phyloP scores from a whole-genome alignment of 2,329 filamentous ascomycete genomes.

The Venturia asperata region DNA sequence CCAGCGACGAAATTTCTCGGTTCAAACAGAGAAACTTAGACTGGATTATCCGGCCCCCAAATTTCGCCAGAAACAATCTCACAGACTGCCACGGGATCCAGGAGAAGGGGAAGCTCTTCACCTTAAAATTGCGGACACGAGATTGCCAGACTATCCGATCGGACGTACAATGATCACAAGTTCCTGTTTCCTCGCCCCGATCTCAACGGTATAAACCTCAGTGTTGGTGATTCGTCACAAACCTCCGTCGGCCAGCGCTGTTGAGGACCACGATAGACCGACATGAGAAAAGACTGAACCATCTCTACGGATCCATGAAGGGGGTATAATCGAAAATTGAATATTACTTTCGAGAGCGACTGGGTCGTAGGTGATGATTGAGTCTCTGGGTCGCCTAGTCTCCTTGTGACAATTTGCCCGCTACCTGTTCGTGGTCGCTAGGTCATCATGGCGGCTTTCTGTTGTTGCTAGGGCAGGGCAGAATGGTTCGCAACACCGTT shows the following conservation, averaged over 20 bases:
- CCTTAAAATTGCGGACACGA: neutral
- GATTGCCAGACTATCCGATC: constrained; percentile 16
- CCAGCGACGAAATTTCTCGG: neutral
- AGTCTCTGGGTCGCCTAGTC: constrained; percentile 2
- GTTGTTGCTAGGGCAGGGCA: constrained; percentile 13
- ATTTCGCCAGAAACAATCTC: neutral
- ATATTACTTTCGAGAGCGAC: constrained; percentile 1
- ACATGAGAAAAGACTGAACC: neutral
- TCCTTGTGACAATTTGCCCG: constrained; percentile 4
- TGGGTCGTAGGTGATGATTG: constrained; percentile 11
- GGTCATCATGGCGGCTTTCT: constrained; percentile 2
- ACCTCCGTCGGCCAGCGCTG: neutral
- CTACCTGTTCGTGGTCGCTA: constrained; percentile 6
- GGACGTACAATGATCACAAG: constrained; percentile 12
- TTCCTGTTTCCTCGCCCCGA: constrained; percentile 4
- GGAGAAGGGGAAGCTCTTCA: constrained; percentile 3
- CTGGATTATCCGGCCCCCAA: neutral
- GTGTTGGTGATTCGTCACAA: constrained; percentile 1
- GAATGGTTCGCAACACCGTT: constrained; percentile 7
- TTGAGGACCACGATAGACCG: neutral
- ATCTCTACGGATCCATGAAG: neutral
- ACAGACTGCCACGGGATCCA: constrained; percentile 1
- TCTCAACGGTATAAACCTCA: neutral
- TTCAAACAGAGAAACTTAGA: neutral
- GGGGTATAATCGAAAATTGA: neutral